These are phyloP conservation scores for Coix lacrymajobi DNA, from an alignment of 176 grass and related monocot species.

Conservation along the genomic window DNA sequence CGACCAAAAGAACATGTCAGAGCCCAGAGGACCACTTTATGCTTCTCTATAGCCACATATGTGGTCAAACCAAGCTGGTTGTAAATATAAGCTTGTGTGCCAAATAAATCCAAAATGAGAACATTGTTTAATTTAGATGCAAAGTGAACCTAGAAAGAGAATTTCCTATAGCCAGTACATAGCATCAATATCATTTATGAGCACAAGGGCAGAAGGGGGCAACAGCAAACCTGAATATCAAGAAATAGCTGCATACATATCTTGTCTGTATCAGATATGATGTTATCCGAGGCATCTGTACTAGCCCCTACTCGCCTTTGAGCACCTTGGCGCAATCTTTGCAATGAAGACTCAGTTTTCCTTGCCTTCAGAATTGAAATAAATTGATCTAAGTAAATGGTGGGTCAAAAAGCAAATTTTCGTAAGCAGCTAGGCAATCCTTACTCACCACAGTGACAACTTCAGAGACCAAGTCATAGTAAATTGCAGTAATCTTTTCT, in stretches of 20 bases:
- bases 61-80: not conserved
- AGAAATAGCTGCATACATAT: slow-evolving; percentile 99
- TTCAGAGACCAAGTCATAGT: slow-evolving; percentile 83
- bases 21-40: too few relatives aligned
- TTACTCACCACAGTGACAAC: slow-evolving; percentile 87
- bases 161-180: not conserved
- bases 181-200: not conserved
- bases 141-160: slow-evolving; percentile 4
- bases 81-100: not conserved
- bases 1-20: not conserved
- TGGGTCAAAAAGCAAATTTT: not conserved
- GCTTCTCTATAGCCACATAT: not conserved
- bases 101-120: not conserved
- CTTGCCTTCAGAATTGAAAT: slow-evolving; percentile 55
- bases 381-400: not conserved
- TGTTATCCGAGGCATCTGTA: slow-evolving; percentile 73
- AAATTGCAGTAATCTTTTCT: slow-evolving; percentile 77
- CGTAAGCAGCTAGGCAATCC: slow-evolving; percentile 5
- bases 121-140: not conserved
- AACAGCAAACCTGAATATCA: slow-evolving; percentile 75
- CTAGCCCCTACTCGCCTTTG: slow-evolving; percentile 86
- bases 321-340: slow-evolving; percentile 85
- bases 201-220: not conserved
- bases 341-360: slow-evolving; percentile 89
- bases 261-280: slow-evolving; percentile 97